Percentiles rank a stretch among this genome's conserved stretches.
Conservation (phyloP, 2,329 filamentous ascomycete genomes). For the Lecanicillium sp. region DNA sequence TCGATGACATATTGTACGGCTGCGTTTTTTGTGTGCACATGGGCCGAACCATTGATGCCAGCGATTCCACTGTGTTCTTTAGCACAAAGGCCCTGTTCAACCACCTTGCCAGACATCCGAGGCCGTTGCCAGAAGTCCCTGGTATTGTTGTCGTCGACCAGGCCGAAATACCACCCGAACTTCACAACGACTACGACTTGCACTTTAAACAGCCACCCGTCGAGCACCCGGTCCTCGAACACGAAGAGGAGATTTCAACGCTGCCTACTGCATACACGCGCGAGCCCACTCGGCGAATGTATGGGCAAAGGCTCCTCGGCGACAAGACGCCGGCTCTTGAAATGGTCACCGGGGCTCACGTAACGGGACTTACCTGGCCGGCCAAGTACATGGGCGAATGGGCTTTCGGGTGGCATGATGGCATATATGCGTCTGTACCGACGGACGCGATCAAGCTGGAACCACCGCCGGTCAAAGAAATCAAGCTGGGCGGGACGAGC, state of each 20-base stretch:
- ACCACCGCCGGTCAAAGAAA: slow-evolving; percentile 35
- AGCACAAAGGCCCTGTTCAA: slow-evolving; percentile 43
- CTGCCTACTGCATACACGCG: slow-evolving; percentile 38
- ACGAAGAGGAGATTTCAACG: slow-evolving; percentile 28
- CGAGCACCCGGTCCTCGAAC: slow-evolving; percentile 33
- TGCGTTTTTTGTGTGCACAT: slow-evolving; percentile 46
- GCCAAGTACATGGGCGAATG: slow-evolving; percentile 46
- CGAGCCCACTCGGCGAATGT: slow-evolving; percentile 38
- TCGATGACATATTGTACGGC: slow-evolving; percentile 46
- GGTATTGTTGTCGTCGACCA: slow-evolving; percentile 42
- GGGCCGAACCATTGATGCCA: slow-evolving; percentile 42
- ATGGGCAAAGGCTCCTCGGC: slow-evolving; percentile 36
- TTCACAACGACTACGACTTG: slow-evolving; percentile 45
- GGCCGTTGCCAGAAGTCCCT: slow-evolving; percentile 40
- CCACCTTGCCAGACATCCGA: slow-evolving; percentile 45
- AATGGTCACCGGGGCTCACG: slow-evolving; percentile 37
- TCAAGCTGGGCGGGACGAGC: slow-evolving; percentile 38
- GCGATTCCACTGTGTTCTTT: slow-evolving; percentile 51
- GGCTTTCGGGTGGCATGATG: slow-evolving; percentile 51
- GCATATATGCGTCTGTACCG: slow-evolving; percentile 40
- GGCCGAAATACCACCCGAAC: slow-evolving; percentile 27
- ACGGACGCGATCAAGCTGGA: slow-evolving; percentile 41
- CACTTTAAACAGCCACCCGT: slow-evolving; percentile 35
- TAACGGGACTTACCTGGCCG: slow-evolving; percentile 45
- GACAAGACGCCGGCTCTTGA: slow-evolving; percentile 39